These are phyloP conservation scores for Canna indica DNA, from an alignment of 176 grass and related monocot genomes.

Conservation along the genomic window DNA sequence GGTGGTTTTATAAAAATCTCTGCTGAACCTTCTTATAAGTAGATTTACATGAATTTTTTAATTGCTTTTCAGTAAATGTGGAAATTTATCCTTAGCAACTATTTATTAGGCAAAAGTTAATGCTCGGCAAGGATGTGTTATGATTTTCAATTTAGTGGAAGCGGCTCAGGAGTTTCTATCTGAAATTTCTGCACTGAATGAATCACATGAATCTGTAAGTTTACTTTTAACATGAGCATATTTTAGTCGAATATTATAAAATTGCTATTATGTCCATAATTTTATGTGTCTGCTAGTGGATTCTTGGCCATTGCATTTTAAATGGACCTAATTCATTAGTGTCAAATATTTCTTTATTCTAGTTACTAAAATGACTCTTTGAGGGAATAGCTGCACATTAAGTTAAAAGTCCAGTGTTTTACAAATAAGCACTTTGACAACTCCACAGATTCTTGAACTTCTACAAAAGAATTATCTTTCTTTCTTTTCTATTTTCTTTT, in stretches of 20 bases:
- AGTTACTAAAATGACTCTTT: background rate
- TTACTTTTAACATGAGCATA: background rate
- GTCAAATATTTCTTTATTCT: no score
- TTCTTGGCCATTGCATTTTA: no score
- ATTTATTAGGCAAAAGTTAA: constrained; percentile 69
- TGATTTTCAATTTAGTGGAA: constrained; percentile 95
- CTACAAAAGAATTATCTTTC: background rate
- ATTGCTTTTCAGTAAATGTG: background rate
- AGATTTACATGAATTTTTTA: no score
- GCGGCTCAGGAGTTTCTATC: constrained; percentile 92
- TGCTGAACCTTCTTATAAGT: background rate
- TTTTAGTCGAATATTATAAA: background rate
- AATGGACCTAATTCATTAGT: no score
- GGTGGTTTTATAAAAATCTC: background rate
- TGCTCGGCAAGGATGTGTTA: constrained; percentile 84
- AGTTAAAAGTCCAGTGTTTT: background rate
- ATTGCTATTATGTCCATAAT: no score
- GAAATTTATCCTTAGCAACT: background rate
- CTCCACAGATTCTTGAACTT: background rate
- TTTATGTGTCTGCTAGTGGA: no score
- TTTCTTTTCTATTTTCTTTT: no score
- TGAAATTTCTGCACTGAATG: constrained; percentile 45
- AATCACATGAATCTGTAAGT: constrained; percentile 54
- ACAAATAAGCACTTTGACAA: background rate
- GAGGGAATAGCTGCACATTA: background rate